Evolutionary conservation across 2,329 filamentous ascomycete species (phyloP), one percentile per base, ranked within the genome.

Genomic region (Diaporthe vexans): DNA sequence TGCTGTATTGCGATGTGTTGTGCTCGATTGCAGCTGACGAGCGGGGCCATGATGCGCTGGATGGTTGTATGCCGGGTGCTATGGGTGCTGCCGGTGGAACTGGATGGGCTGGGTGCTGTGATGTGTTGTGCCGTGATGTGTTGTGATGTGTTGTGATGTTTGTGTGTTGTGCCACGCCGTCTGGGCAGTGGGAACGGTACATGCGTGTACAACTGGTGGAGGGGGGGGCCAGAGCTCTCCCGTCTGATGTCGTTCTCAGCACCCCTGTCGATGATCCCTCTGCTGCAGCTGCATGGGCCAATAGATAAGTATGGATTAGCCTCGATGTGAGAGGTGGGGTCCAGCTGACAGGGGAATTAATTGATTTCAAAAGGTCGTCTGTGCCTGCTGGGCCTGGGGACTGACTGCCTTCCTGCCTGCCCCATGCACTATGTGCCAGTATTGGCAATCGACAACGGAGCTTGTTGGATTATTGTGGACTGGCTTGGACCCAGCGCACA

Each of bases 321-420:
- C n/a, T 35, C 37, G 51, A 46, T 21, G 11, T 21, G 52, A 40
- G 24, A 51, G 46, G 59, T 58, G 54, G 58, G 71, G 43, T 58
- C 33, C n/a, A 19, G n/a, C 29, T 48, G 71, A 68, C 71, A 73
- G 74, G 74, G 74, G 59, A 29, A 61, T 75, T 75, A 75, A 74
- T 75, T 75, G 74, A 75, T 71, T 73, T 43, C 15, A 17, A 43
- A 43, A 43, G 40, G 40, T 43, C 35, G 33, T 69, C 63, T 40
- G n/a, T 9, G 43, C 43, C 29, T 4, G 11, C 15, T 81, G 80
- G 51, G 21, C 74, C 37, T 21, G 75, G 43, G 15, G 37, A 37
- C 37, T 37, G 37, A 37, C 37, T 37, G 29, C 69, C 52, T 68
- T 4, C 29, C 40, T 71, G 19, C 56, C 29, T 29, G 29, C 29